Conservation (phyloP, 441 rosid genomes). For the Pelargonium fulgidum region DNA sequence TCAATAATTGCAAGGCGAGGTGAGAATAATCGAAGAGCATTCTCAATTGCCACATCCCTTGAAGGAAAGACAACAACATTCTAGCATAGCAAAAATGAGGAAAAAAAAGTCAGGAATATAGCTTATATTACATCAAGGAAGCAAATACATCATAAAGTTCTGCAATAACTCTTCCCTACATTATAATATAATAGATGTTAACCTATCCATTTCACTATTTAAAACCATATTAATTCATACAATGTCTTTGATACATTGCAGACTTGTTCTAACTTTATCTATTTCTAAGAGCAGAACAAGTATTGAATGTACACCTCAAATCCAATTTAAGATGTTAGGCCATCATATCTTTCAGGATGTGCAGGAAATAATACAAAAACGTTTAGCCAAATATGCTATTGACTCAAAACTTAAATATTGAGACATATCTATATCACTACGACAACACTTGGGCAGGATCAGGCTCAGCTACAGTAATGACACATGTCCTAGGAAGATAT, state of each 20-base stretch:
- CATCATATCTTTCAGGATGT: background rate
- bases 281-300: background rate
- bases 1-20: slow-evolving; percentile 91
- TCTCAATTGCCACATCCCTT: slow-evolving; percentile 82
- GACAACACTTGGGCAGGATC: background rate
- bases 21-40: slow-evolving; percentile 71
- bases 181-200: background rate
- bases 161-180: background rate
- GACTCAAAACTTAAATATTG: background rate
- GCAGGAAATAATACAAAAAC: background rate
- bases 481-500: background rate
- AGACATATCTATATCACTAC: background rate
- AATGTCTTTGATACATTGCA: background rate
- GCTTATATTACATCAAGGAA: slow-evolving; percentile 13
- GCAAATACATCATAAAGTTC: background rate
- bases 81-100: slow-evolving; percentile 32
- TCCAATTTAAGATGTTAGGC: background rate
- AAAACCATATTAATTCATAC: background rate
- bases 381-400: background rate
- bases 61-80: slow-evolving; percentile 87
- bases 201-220: background rate
- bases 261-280: background rate
- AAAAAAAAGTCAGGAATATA: slow-evolving; percentile 30
- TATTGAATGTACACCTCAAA: background rate
- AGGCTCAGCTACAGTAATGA: background rate